Percentiles rank a stretch among this genome's conserved stretches.
These are phyloP conservation scores for Pyricularia sp. DNA, from an alignment of 2,329 filamentous ascomycete species.

Conservation along the genomic window DNA sequence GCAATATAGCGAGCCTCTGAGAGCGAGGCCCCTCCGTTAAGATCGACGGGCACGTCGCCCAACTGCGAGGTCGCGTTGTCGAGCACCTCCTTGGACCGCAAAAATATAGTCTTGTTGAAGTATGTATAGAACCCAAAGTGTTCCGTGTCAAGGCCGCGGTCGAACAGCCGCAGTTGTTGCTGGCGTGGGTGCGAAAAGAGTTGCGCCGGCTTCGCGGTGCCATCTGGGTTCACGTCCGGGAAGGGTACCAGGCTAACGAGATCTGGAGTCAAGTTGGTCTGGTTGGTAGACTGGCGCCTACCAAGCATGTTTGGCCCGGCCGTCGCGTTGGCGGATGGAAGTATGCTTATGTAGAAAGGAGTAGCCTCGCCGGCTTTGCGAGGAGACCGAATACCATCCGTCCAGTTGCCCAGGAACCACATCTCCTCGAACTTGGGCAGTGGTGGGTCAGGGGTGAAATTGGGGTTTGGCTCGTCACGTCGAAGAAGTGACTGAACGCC, in stretches of 20 bases:
- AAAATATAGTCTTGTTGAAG: conserved; percentile 76
- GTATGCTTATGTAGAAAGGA: conserved; percentile 73
- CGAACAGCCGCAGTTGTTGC: conserved; percentile 75
- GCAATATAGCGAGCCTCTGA: conserved; percentile 41
- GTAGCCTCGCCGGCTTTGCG: conserved; percentile 75
- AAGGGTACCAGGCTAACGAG: conserved; percentile 39
- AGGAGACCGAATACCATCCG: conserved; percentile 53
- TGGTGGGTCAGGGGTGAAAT: conserved; percentile 38
- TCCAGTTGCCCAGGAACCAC: conserved; percentile 73
- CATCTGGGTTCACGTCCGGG: conserved; percentile 51
- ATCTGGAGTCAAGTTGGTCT: conserved; percentile 4
- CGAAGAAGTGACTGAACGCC: neutral
- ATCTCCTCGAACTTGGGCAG: conserved; percentile 57
- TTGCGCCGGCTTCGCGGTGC: conserved; percentile 57
- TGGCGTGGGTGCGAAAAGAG: conserved; percentile 57
- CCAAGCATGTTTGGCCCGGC: conserved; percentile 15
- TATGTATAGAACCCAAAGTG: conserved; percentile 93
- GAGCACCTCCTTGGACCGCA: conserved; percentile 43
- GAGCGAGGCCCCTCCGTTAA: conserved; percentile 39
- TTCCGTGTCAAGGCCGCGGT: conserved; percentile 66
- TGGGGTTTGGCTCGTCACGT: conserved; percentile 6
- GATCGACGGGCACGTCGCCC: conserved; percentile 32
- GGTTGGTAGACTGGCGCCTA: conserved; percentile 10
- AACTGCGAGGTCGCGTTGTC: conserved; percentile 28
- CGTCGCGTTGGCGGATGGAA: conserved; percentile 30